These are phyloP conservation scores for Heliamphora pulchella DNA, from an alignment of 179 eudicot species.

Conservation along the genomic window DNA sequence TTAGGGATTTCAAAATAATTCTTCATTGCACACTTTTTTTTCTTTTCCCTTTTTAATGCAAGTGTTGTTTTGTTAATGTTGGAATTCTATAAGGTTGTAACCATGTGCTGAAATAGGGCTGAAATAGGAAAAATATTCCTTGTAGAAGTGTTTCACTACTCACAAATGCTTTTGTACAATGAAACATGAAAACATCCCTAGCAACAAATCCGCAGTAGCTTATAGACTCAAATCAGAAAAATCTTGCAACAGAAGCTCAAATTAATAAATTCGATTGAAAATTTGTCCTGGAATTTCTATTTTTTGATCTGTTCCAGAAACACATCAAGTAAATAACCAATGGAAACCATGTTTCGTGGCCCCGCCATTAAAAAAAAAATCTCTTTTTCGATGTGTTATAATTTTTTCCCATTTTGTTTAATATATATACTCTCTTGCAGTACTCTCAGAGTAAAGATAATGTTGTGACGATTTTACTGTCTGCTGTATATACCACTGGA, in stretches of 20 bases:
- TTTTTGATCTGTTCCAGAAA: background rate
- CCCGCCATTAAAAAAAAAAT: background rate
- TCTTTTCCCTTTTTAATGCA: background rate
- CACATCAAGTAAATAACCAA: background rate
- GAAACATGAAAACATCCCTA: background rate
- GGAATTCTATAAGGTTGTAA: background rate
- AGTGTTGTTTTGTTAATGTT: background rate
- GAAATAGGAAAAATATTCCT: background rate
- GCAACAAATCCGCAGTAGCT: background rate
- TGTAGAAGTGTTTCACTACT: background rate
- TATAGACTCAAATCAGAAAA: no score
- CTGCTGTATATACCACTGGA: conserved; percentile 78
- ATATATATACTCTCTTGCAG: conserved; percentile 37
- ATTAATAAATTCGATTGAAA: background rate
- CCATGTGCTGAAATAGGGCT: background rate
- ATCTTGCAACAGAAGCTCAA: no score
- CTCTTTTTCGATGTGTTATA: background rate
- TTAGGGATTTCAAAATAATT: background rate
- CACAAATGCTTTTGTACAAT: background rate
- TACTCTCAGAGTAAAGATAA: conserved; percentile 65
- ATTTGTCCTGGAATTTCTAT: background rate
- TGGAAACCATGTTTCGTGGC: background rate
- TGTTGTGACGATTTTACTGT: conserved; percentile 60
- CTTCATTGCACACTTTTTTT: background rate
- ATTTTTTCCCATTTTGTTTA: background rate